Conservation (phyloP, 129 eudicot genomes). For the Rutidosis leptorrhynchoides region DNA sequence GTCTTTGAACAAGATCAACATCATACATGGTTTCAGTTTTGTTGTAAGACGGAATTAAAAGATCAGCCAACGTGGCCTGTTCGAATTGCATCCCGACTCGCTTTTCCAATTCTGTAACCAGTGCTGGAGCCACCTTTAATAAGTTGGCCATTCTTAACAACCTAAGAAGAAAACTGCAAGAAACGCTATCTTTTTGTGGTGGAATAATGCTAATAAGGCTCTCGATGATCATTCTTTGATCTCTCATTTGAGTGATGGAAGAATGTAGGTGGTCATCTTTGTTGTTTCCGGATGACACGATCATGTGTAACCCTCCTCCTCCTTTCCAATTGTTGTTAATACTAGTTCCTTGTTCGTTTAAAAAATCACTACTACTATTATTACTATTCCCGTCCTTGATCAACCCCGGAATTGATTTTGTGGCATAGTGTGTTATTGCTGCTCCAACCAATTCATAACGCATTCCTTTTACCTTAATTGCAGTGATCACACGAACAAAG, state of each 20-base stretch:
- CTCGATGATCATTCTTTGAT: conserved; percentile 91
- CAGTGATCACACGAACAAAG: conserved; percentile 87
- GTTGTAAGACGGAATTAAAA: conserved; percentile 69
- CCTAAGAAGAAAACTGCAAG: conserved; percentile 85
- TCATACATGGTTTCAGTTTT: conserved; percentile 71
- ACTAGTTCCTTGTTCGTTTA: conserved; percentile 38
- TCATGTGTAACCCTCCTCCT: conserved; percentile 86
- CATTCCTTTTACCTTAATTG: conserved; percentile 98
- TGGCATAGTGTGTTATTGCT: conserved; percentile 68
- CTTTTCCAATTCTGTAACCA: conserved; percentile 88
- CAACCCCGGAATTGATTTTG: conserved; percentile 75
- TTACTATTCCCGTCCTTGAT: conserved; percentile 53
- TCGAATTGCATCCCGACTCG: conserved; percentile 99
- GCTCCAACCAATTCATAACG: conserved; percentile 84
- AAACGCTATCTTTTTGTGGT: conserved; percentile 83
- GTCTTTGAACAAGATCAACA: conserved; percentile 92
- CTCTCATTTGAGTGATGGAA: conserved; percentile 49
- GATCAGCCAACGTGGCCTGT: conserved; percentile 87
- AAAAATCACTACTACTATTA: no score
- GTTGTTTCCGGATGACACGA: conserved; percentile 52
- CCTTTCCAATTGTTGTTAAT: conserved; percentile 61
- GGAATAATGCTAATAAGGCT: conserved; percentile 96
- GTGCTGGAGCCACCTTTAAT: conserved; percentile 88
- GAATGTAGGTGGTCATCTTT: conserved; percentile 50
- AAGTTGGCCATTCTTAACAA: conserved; percentile 75